A percentile compares a stretch with the other conserved stretches of the same genome.
Evolutionary conservation across 257 asterid genomes (phyloP).

Genomic region (Apocynum venetum): DNA sequence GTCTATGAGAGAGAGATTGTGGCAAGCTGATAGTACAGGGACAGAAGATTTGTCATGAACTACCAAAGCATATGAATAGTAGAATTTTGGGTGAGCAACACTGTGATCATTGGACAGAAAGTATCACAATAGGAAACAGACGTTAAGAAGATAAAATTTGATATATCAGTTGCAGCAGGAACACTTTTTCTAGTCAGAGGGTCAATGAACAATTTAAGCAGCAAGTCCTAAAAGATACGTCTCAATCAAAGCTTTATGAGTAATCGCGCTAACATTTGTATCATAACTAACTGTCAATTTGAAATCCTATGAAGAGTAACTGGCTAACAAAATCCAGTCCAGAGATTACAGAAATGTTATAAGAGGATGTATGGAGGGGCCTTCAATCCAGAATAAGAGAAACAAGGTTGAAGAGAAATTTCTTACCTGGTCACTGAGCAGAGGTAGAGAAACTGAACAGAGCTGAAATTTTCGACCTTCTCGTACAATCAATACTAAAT

Average conservation of each 20-base stretch:
- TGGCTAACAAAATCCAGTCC: neutral
- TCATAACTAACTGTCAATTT: neutral
- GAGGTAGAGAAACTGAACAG: slow-evolving; percentile 66
- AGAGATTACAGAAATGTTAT: neutral
- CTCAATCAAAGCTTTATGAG: neutral
- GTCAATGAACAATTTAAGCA: neutral
- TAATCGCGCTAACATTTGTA: neutral
- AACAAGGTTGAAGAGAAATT: neutral
- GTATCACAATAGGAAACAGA: neutral
- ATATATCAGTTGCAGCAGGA: neutral
- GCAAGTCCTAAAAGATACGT: neutral
- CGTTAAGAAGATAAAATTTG: neutral
- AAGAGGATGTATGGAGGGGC: neutral
- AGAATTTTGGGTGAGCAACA: neutral
- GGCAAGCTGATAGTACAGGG: neutral
- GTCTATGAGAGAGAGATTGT: neutral
- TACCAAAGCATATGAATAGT: neutral
- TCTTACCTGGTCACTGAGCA: slow-evolving; percentile 59
- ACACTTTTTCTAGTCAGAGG: neutral
- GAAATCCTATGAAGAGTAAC: neutral
- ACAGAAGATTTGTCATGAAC: neutral
- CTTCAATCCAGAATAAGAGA: neutral
- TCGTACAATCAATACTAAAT: slow-evolving; percentile 55
- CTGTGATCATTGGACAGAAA: neutral
- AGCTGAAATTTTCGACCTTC: slow-evolving; percentile 51